Base-by-base conservation (phyloP, 352 stramenopile genomes). In the Peronospora belbahrii region DNA sequence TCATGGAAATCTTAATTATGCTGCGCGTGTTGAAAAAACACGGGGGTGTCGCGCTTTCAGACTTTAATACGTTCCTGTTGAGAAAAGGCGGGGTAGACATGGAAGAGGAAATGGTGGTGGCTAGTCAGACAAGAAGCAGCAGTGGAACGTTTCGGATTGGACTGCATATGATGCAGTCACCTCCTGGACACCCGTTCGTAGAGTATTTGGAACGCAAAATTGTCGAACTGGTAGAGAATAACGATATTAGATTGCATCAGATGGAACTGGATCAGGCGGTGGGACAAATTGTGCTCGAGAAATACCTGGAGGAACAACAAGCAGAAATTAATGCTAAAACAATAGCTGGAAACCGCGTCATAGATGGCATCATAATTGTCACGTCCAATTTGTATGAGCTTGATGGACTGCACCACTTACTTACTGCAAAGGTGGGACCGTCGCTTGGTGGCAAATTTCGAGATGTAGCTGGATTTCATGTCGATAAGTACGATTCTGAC, bases 1-100 rank as follows among this genome's bases (percentile, higher is more conserved):
- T 76, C 24, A 42, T 70, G 22, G 50, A 70, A 30, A 38, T 68
- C 8, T 20, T 76, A 32, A 30, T 76, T 7, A 59, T 76, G 62
- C 46, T 76, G 35, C 55, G 59, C 13, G 53, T 52, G 18, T 37
- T 76, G 8, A 56, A 56, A 31, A 64, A 57, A 25, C 40, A 61
- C 3, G 54, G 54, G 9, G 54, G 56, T 4, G 50, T 76, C 31
- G 63, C 45, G 27, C 71, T 62, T 20, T 43, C 58, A 4, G 66
- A 70, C 42, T 65, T 68, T 19, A 61, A 69, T 27, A 64, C 59
- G 36, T 52, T 73, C 27, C 11, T 70, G 7, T n/a, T 70, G 30
- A 52, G 61, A 18, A 14, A 38, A 6, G 43, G 36, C 2, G 9
- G 15, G 2, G 52, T 61, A 27, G 46, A 61, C 13, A 20, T 52